Evolutionary conservation across 257 asterid genomes (phyloP), one percentile per base, ranked within the genome.

Genomic region (Lithospermum erythrorhizon): DNA sequence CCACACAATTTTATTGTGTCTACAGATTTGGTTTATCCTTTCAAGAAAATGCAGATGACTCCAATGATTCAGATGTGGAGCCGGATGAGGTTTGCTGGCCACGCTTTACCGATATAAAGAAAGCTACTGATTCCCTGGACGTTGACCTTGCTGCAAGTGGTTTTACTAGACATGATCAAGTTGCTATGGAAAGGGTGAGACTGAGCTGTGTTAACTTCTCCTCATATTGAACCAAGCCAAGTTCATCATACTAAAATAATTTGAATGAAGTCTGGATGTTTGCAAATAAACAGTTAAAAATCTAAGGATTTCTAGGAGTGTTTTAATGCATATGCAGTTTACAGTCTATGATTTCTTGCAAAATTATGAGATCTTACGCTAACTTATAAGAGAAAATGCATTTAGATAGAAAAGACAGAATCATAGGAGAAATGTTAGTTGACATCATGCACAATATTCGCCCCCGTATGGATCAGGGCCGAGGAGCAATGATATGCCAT

Each of bases 61-160:
- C 64, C 68, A 85, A 71, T 68, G 81, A 68, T 76, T 67, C 78
- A 59, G 87, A 82, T 30, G 80, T 58, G 27, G 89, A 80, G 30
- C 49, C 70, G 17, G 87, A 81, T 55, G 93, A 81, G 55, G 68
- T 59, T 61, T 72, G 74, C 66, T 61, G 93, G 61, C 98, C 95
- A 69, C 82, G 61, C 53, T 84, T 91, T 67, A 79, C 86, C 4
- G 75, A 79, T 72, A 86, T 91, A 74, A 73, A 66, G 54, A 91
- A 80, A 75, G 87, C 58, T 68, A 71, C 78, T 55, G 95, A 95
- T 74, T 65, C 72, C 76, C 80, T 91, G 74, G 98, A 91, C 84
- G 84, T 74, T 83, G 90, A 86, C 65, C 97, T 88, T 73, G 94
- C 91, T 75, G 98, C 98, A 25, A 88, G 98, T 69, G 98, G 98